phyloP scores from a whole-genome alignment of 2,329 filamentous ascomycete species.

The Venturia effusa region DNA sequence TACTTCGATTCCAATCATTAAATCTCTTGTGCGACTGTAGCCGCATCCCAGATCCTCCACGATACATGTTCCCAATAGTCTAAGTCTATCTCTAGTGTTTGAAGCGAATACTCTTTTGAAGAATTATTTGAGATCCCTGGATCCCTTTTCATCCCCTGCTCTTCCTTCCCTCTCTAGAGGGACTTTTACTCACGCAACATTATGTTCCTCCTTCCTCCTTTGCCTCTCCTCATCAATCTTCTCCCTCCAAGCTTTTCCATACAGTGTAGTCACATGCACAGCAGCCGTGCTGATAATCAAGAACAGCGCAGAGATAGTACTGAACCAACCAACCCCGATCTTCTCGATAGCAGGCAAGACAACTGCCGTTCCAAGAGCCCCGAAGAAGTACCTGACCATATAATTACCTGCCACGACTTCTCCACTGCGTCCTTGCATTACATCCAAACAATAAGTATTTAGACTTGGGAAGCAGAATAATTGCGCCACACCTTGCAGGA shows the following conservation, averaged over 20 bases:
- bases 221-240: slow-evolving; percentile 40
- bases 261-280: slow-evolving; percentile 39
- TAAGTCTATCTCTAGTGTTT: too few relatives aligned
- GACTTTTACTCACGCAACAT: background rate
- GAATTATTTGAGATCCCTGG: too few relatives aligned
- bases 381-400: slow-evolving; percentile 65
- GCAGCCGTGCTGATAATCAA: slow-evolving; percentile 36
- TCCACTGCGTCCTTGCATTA: slow-evolving; percentile 59
- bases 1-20: too few relatives aligned
- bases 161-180: too few relatives aligned
- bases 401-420: slow-evolving; percentile 77
- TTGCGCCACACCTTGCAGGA: slow-evolving; percentile 62
- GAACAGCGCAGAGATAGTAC: slow-evolving; percentile 54
- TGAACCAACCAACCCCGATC: slow-evolving; percentile 75
- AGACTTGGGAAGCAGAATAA: slow-evolving; percentile 65
- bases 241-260: slow-evolving; percentile 43
- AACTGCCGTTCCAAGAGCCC: slow-evolving; percentile 56
- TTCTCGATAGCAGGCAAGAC: slow-evolving; percentile 63
- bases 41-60: too few relatives aligned
- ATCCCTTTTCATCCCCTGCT: too few relatives aligned
- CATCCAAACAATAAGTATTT: slow-evolving; percentile 74
- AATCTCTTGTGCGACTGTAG: too few relatives aligned
- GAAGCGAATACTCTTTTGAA: too few relatives aligned
- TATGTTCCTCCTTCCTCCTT: slow-evolving; percentile 12
- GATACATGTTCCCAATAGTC: too few relatives aligned